These are phyloP conservation scores for Apium graveolens DNA, from an alignment of 129 eudicot genomes.

Conservation along the genomic window DNA sequence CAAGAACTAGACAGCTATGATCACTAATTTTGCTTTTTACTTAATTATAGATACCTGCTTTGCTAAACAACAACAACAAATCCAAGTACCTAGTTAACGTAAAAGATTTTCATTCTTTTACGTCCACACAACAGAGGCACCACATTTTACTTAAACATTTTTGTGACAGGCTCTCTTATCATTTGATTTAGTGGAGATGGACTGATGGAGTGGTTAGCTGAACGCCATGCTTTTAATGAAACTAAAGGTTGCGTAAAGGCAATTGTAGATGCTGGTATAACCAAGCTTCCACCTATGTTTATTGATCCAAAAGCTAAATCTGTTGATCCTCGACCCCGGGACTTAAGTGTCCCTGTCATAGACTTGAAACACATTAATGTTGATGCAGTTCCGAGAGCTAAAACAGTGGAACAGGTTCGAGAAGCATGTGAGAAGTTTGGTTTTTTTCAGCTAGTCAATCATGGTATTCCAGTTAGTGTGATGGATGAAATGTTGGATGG, in stretches of 20 bases:
- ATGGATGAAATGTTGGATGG: slow-evolving; percentile 18
- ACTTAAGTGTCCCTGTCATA: slow-evolving; percentile 4
- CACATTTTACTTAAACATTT: slow-evolving; percentile 3
- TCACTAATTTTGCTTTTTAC: too few relatives aligned
- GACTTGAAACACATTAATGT: slow-evolving; percentile 4
- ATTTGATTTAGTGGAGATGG: too few relatives aligned
- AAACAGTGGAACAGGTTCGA: slow-evolving; percentile 6
- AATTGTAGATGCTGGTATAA: slow-evolving; percentile 11
- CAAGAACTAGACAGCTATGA: too few relatives aligned
- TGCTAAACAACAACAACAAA: too few relatives aligned
- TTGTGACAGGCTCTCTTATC: too few relatives aligned
- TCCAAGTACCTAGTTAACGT: too few relatives aligned
- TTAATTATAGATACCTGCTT: too few relatives aligned
- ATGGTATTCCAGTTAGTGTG: slow-evolving; percentile 6
- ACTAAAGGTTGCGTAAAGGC: slow-evolving; percentile 10
- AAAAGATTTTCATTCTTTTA: too few relatives aligned
- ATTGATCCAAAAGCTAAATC: not conserved
- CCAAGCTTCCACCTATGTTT: slow-evolving; percentile 3
- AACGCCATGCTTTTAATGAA: too few relatives aligned
- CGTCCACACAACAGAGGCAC: too few relatives aligned
- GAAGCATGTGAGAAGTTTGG: slow-evolving; percentile 14
- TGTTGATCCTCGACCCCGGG: not conserved
- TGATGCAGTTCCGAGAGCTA: not conserved
- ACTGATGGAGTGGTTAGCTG: too few relatives aligned
- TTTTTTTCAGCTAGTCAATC: slow-evolving; percentile 16